Base-by-base conservation (phyloP, 2,329 filamentous ascomycete genomes). In the Cytospora piceae region DNA sequence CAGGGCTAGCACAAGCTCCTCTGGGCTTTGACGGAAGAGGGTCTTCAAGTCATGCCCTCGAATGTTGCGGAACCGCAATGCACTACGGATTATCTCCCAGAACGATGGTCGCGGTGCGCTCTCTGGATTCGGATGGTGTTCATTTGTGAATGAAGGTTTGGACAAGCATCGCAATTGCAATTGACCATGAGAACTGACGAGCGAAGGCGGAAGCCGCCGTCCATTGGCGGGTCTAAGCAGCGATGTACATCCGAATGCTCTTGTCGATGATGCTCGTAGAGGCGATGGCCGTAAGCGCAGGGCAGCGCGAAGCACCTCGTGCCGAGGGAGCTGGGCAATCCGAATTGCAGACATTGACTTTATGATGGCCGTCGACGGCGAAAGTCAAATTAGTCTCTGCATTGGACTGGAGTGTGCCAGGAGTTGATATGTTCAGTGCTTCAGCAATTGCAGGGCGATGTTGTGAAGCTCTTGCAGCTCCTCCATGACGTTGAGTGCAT, bases 1-100 rank as follows among this genome's bases (percentile, higher is more conserved):
- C n/a, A 82, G 68, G 0, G 79, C 80, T 27, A 81, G 61, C 0
- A 80, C 72, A 12, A 81, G 74, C 69, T 82, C 81, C 37, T 78
- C 78, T 2, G 81, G 81, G 66, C 77, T 82, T 63, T 79, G 74
- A 6, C 74, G 75, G 66, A 77, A 81, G 3, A 81, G 71, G 2
- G 66, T 73, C 37, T 73, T 75, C 46, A 82, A 70, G 29, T 71
- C 78, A 51, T 77, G 73, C 22, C 78, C 77, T 15, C 75, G 74
- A 56, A 77, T 74, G n/a, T 65, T 70, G 56, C 77, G 69, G 22
- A 81, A 53, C 7, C 66, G 63, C 37, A 67, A 46, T 52, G 63
- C 59, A 22, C 63, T 37, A 14, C 66, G 63, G 27, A 68, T 32
- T 29, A 65, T 61, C 52, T 63, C 17, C 42, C 66, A 27, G 8